Conservation (phyloP, 805 yeast species). For the Kregervanrija delftensis region DNA sequence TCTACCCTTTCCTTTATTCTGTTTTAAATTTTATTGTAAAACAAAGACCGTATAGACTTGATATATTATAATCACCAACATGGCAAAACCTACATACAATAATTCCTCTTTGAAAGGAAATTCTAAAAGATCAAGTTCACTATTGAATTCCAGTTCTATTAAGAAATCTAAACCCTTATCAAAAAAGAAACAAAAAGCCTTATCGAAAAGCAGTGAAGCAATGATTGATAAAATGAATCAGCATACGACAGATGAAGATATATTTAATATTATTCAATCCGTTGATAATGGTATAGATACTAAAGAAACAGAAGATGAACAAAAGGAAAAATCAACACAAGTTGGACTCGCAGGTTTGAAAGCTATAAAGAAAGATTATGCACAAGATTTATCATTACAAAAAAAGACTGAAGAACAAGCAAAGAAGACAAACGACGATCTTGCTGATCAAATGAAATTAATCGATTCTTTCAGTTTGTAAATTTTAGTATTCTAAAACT, state of each 20-base stretch:
- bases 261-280: constrained; percentile 12
- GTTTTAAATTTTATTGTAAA: neutral
- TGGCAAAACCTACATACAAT: no score
- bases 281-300: constrained; percentile 10
- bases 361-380: constrained; percentile 32
- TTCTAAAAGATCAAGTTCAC: neutral
- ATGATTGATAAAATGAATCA: constrained; percentile 23
- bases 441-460: constrained; percentile 40
- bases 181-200: constrained; percentile 17
- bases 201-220: constrained; percentile 17
- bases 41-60: neutral
- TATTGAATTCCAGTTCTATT: neutral
- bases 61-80: no score
- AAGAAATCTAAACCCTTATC: constrained; percentile 9
- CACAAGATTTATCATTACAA: constrained; percentile 28
- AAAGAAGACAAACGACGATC: constrained; percentile 33
- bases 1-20: no score
- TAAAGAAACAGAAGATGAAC: constrained; percentile 5
- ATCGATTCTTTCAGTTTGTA: constrained; percentile 36
- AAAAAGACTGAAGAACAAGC: constrained; percentile 17
- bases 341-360: constrained; percentile 33
- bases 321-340: neutral
- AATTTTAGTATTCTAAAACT: neutral
- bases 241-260: constrained; percentile 18
- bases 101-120: neutral